Evolutionary conservation across 177 flowering plant genomes (phyloP).

Genomic region (Vitis hybrid): DNA sequence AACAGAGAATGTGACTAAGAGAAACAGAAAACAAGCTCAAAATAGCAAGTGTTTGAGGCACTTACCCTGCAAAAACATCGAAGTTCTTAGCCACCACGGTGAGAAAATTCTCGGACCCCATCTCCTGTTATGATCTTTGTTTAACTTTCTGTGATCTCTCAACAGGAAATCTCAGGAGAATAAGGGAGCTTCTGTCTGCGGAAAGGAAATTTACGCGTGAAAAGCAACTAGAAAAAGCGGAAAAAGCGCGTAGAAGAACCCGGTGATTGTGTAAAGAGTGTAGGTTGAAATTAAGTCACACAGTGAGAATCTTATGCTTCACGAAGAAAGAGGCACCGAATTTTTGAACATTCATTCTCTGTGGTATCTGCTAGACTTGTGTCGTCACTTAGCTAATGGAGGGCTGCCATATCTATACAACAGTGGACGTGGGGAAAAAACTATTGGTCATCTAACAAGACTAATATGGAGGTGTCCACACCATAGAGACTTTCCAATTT

Average conservation of each 20-base stretch:
- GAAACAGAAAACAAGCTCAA: background rate
- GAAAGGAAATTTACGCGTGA: background rate
- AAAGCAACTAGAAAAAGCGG: background rate
- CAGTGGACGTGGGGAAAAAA: too few relatives aligned
- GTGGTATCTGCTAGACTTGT: background rate
- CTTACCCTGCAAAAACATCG: constrained; percentile 50
- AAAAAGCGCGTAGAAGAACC: background rate
- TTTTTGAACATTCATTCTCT: background rate
- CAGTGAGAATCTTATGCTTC: constrained; percentile 14
- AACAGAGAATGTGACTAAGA: background rate
- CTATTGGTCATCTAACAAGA: background rate
- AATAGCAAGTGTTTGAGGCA: background rate
- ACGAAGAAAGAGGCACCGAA: constrained; percentile 37
- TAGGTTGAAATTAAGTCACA: too few relatives aligned
- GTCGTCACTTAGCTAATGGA: background rate
- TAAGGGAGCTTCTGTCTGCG: background rate
- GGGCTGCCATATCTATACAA: background rate
- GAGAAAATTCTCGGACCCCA: constrained; percentile 38
- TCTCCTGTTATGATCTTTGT: background rate
- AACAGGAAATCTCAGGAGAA: too few relatives aligned
- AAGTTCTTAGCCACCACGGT: constrained; percentile 43
- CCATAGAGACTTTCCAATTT: background rate
- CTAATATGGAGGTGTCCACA: background rate
- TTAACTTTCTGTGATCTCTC: background rate
- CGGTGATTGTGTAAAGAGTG: background rate